Evolutionary conservation across 768 basidiomycete species (phyloP).

Genomic region (Antrodiella citrinella): DNA sequence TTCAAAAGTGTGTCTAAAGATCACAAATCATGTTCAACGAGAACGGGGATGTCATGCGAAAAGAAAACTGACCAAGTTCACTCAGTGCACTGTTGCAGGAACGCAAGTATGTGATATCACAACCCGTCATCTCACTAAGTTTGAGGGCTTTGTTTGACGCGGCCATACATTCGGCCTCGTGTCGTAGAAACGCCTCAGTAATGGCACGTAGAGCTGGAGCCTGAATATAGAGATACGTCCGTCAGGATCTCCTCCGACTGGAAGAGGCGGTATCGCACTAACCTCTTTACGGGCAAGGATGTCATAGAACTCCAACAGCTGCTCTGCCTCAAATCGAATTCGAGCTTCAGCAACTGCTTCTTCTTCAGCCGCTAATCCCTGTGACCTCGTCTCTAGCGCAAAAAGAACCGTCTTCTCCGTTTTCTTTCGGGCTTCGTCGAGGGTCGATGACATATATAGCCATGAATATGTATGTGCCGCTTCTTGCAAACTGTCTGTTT

Average conservation of each 20-base stretch:
- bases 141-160: not conserved
- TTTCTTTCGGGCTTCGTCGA: constrained; percentile 41
- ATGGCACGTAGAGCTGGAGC: not conserved
- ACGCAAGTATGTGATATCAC: not conserved
- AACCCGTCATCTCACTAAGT: not conserved
- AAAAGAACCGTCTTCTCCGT: constrained; percentile 32
- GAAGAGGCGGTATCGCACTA: too few relatives aligned
- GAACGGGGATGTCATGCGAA: not conserved
- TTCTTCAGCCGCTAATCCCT: constrained; percentile 32
- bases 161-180: not conserved
- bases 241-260: too few relatives aligned
- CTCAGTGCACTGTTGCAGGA: not conserved
- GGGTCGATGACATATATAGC: constrained; percentile 50
- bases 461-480: constrained; percentile 51
- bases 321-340: constrained; percentile 36
- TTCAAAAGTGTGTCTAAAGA: not conserved
- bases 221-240: too few relatives aligned
- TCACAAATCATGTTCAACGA: not conserved
- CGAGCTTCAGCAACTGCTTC: constrained; percentile 33
- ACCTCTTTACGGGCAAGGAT: constrained; percentile 33
- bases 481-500: constrained; percentile 29
- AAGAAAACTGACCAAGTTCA: not conserved
- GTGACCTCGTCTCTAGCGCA: constrained; percentile 27
- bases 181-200: not conserved
- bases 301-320: constrained; percentile 36